Base-by-base conservation (phyloP, 768 basidiomycete genomes). In the Pulveroboletus sp. region DNA sequence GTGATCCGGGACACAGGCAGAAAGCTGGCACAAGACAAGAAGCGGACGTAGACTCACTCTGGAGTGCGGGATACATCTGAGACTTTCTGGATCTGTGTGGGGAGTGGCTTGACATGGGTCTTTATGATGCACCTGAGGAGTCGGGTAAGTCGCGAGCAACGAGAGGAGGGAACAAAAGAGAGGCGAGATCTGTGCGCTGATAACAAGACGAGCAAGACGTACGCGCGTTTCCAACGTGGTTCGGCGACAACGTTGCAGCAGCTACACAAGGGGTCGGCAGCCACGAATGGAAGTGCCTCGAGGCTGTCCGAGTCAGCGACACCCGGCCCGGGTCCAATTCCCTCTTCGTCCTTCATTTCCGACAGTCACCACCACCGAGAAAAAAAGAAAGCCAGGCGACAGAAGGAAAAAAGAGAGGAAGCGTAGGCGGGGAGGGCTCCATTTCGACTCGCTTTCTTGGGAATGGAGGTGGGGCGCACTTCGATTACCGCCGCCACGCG, bases 171-270 rank as follows among this genome's bases (percentile, higher is more conserved):
- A 62, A 62, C 59, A 61, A 68, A 64, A 65, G 47, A 64, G 61
- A 24, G 54, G 66, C 57, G 56, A 69, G 60, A 69, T 61, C 55
- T 58, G 62, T 58, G 60, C 55, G 57, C 61, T 63, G 63, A 67
- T 65, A 59, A 66, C 56, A 40, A 59, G 51, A 51, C 28, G 44
- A 54, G 54, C 33, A 39, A 33, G 40, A 55, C 53, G 60, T 66
- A 64, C 75, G 77, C 79, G 76, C 78, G 81, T 76, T 81, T 80
- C 73, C 81, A 84, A 83, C 82, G 82, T 83, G 82, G 71, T 62
- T 49, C 55, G 56, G 58, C 56, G 60, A 59, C 56, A 73, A 69
- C 63, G 70, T 69, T 67, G 69, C 69, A 68, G 71, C 66, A 63
- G 57, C 52, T 55, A 42, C 41, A 45, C 53, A 55, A 64, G 67